Evolutionary conservation across 163 green algal species (phyloP).

Genomic region (Prototheca cutis): DNA sequence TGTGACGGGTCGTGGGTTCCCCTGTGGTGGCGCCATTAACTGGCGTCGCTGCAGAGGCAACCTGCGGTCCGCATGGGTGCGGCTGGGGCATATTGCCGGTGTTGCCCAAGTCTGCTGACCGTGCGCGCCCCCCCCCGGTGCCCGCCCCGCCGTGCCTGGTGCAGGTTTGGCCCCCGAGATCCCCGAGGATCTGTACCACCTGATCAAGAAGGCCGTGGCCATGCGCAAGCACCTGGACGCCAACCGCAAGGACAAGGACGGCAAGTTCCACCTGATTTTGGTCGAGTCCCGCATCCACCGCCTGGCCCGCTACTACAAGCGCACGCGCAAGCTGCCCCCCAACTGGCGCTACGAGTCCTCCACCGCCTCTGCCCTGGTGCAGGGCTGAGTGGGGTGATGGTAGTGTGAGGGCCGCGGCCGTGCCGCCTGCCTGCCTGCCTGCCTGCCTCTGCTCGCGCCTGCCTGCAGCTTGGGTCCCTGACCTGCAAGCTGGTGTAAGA

Average conservation of each 20-base stretch:
- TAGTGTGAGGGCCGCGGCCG: neutral
- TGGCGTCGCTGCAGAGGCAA: no score
- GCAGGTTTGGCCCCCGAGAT: slow-evolving; percentile 86
- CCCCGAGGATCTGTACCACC: slow-evolving; percentile 96
- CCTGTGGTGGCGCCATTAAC: no score
- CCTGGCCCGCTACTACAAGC: slow-evolving; percentile 98
- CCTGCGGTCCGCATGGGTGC: neutral
- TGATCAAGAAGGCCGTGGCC: slow-evolving; percentile 99
- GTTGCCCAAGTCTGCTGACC: slow-evolving; percentile 3
- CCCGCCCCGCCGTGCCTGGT: neutral
- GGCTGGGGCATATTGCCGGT: slow-evolving; percentile 26
- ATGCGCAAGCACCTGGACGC: slow-evolving; percentile 98
- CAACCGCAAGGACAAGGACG: slow-evolving; percentile 96
- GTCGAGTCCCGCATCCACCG: slow-evolving; percentile 97
- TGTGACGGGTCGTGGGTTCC: no score
- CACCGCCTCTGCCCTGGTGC: slow-evolving; percentile 84
- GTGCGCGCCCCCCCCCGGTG: neutral
- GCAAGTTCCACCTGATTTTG: slow-evolving; percentile 98
- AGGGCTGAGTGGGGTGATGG: slow-evolving; percentile 10
- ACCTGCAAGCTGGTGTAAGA: no score
- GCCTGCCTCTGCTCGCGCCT: no score
- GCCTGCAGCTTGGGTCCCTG: no score
- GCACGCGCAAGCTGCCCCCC: slow-evolving; percentile 85
- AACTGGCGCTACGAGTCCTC: slow-evolving; percentile 96
- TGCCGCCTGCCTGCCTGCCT: neutral